Conservation (phyloP, 2,329 filamentous ascomycete species). For the Dactylonectria macrodidyma region DNA sequence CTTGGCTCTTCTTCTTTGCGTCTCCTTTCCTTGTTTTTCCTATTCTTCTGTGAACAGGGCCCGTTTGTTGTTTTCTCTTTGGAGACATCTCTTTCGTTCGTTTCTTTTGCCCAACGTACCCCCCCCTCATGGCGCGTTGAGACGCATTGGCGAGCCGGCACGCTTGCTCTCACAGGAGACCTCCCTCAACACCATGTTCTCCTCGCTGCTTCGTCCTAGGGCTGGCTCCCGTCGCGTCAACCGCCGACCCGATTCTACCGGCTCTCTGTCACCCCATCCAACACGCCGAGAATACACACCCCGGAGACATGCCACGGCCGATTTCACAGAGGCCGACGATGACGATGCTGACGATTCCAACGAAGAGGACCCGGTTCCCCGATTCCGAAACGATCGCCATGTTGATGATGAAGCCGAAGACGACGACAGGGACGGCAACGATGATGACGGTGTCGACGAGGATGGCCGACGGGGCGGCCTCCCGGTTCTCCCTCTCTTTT, state of each 20-base stretch:
- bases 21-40: conserved; percentile 31
- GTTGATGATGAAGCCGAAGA: conserved; percentile 61
- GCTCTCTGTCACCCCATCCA: conserved; percentile 52
- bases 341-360: conserved; percentile 61
- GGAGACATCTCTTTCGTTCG: conserved; percentile 37
- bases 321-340: conserved; percentile 76
- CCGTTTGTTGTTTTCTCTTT: conserved; percentile 4
- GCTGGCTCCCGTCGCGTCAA: conserved; percentile 53
- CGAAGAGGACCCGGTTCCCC: conserved; percentile 51
- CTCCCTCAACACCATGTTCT: conserved; percentile 52
- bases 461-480: conserved; percentile 46
- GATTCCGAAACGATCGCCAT: conserved; percentile 41
- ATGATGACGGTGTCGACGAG: conserved; percentile 47
- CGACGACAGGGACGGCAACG: conserved; percentile 61
- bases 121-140: conserved; percentile 47
- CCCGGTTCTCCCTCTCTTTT: conserved; percentile 82
- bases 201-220: conserved; percentile 54
- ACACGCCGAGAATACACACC: conserved; percentile 47
- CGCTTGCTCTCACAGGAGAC: conserved; percentile 40
- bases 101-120: conserved; percentile 39
- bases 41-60: conserved; percentile 21
- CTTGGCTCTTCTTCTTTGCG: conserved; percentile 29
- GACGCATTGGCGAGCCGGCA: conserved; percentile 45
- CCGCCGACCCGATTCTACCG: conserved; percentile 46
- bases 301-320: conserved; percentile 70